Evolutionary conservation across 176 grass and related monocot species (phyloP).

Genomic region (Pontederia crassipes): DNA sequence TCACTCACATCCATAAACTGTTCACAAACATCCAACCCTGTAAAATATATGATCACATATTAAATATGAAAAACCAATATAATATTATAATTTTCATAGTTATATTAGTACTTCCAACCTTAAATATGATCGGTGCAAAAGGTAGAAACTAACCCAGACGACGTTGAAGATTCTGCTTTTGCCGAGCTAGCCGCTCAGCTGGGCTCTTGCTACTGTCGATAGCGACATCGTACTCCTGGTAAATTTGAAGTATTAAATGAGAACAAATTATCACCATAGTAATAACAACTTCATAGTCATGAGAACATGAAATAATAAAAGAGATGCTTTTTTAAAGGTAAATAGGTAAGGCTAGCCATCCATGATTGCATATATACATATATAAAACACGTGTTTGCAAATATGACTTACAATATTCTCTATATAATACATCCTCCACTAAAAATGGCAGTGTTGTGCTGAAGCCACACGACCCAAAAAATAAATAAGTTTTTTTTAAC

Average conservation of each 20-base stretch:
- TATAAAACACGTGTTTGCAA: no score
- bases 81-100: neutral
- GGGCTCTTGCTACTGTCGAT: conserved; percentile 73
- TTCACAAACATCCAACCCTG: conserved; percentile 98
- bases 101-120: no score
- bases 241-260: conserved; percentile 12
- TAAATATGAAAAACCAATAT: neutral
- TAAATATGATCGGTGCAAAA: neutral
- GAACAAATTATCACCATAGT: neutral
- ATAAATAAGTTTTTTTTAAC: no score
- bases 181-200: conserved; percentile 75
- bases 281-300: neutral
- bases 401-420: no score
- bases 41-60: neutral
- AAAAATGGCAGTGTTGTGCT: no score
- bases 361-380: no score
- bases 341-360: no score
- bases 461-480: no score
- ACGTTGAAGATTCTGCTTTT: conserved; percentile 90
- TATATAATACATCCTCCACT: no score
- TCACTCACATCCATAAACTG: conserved; percentile 99
- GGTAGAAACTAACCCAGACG: conserved; percentile 66
- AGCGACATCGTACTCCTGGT: conserved; percentile 86
- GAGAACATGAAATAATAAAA: no score
- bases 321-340: no score